phyloP scores from a whole-genome alignment of 345 rosid genomes.

The Garcia nutans region DNA sequence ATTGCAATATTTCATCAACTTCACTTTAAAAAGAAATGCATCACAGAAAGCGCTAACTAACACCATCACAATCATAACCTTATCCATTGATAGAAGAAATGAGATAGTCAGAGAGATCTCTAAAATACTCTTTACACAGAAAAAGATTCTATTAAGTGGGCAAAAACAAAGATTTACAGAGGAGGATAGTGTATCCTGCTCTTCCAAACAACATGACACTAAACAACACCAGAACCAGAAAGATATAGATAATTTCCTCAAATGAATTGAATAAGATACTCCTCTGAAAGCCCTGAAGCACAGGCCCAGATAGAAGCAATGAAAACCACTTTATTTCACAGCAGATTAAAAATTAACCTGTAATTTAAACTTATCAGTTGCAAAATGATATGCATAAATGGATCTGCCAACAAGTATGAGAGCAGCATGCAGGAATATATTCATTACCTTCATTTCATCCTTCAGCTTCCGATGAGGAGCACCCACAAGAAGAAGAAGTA shows the following conservation, averaged over 20 bases:
- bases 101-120: too few species aligned
- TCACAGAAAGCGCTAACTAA: background rate
- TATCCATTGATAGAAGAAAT: background rate
- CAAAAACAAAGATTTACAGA: background rate
- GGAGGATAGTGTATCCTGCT: background rate
- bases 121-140: too few species aligned
- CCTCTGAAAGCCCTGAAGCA: background rate
- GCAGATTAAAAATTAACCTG: background rate
- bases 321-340: background rate
- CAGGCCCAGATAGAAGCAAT: background rate
- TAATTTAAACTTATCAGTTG: background rate
- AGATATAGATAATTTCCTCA: background rate
- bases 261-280: background rate
- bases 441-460: constrained; percentile 94
- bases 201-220: background rate
- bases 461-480: constrained; percentile 94
- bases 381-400: background rate
- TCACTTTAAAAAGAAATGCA: background rate
- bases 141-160: too few species aligned
- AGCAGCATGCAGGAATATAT: background rate
- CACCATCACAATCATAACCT: background rate
- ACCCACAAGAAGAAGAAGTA: constrained; percentile 93
- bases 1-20: background rate
- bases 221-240: background rate
- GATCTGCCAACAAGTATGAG: background rate